Evolutionary conservation across 257 asterid genomes (phyloP), one percentile per base, ranked within the genome.

Genomic region (Galeopsis tetrahit): DNA sequence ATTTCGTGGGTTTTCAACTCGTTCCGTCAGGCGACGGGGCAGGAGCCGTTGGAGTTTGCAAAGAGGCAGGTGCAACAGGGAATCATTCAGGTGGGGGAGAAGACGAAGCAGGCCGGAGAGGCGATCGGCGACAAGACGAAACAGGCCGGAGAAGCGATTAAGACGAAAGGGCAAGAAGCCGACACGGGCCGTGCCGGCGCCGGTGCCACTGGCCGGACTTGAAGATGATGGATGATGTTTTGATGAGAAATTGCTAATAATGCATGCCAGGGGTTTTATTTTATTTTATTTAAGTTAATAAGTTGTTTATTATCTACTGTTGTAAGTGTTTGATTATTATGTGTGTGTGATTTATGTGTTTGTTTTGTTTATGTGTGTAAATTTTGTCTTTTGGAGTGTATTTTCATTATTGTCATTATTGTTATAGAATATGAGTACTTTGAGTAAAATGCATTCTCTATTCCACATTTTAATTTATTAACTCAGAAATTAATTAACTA

Each of bases 41-140:
- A 82, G 4, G 96, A 84, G 53, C 89, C 86, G 62, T 2, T 89
- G 77, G 94, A 86, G 10, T 72, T 67, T 9, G 94, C 94, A 1
- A 87, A 78, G 87, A 28, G 80, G 64, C 80, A 85, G 63, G 63
- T 82, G 89, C 88, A 80, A 74, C 97, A 93, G 6, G 89, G 89
- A 21, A 83, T 87, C 0, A 59, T 35, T 35, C 78, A 73, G 0
- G 73, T 82, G 17, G 97, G 97, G 2, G 94, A 92, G 73, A 88
- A 86, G 78, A 82, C 93, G n/a, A 87, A 87, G 89, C 91, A 87
- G 6, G 78, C 36, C 3, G 96, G 92, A 0, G 90, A 86, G 66
- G 75, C 73, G 51, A 43, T 84, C 2, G 88, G 86, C 0, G 84
- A 84, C 67, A 81, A 77, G 78, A 79, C 84, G 7, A 81, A 71